Evolutionary conservation across 176 grass and related monocot genomes (phyloP).

Genomic region (Ananas comosus): DNA sequence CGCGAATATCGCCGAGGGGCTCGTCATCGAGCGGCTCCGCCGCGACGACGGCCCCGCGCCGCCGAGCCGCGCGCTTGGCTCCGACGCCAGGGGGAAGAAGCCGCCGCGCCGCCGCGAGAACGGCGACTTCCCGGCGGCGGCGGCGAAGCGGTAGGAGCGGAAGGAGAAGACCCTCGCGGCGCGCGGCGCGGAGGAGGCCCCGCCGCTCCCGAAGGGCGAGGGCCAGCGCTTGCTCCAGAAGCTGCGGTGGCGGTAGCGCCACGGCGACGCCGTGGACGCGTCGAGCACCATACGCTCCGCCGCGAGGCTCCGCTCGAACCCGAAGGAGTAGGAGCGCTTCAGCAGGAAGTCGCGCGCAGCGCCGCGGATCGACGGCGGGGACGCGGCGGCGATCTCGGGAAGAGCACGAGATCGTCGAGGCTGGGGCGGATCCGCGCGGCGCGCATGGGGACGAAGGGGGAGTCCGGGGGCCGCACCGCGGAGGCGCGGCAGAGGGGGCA

Average conservation of each 20-base stretch:
- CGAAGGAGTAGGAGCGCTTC: constrained; percentile 79
- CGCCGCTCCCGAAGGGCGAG: constrained; percentile 54
- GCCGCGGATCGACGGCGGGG: constrained; percentile 10
- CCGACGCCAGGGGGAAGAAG: constrained; percentile 10
- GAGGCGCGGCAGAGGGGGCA: constrained; percentile 80
- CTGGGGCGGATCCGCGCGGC: constrained; percentile 49
- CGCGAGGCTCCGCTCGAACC: constrained; percentile 59
- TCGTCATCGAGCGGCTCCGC: constrained; percentile 41
- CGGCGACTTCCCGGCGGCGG: constrained; percentile 39
- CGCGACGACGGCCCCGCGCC: constrained; percentile 47
- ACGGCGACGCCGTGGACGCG: constrained; percentile 49
- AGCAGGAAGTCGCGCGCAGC: constrained; percentile 44
- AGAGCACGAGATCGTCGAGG: constrained; percentile 75
- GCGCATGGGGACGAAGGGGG: constrained; percentile 37
- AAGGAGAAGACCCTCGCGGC: constrained; percentile 67
- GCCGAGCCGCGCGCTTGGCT: constrained; percentile 21
- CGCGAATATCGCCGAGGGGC: constrained; percentile 17
- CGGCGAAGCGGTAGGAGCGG: constrained; percentile 43
- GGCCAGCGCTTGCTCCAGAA: constrained; percentile 99
- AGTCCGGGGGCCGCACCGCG: constrained; percentile 35
- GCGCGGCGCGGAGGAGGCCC: constrained; percentile 28
- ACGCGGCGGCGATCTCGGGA: constrained; percentile 41
- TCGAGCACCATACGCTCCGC: constrained; percentile 36
- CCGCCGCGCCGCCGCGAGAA: constrained; percentile 43
- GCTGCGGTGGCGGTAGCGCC: constrained; percentile 30